These are phyloP conservation scores for Tephrocybe rancida DNA, from an alignment of 768 basidiomycete species.

Conservation along the genomic window DNA sequence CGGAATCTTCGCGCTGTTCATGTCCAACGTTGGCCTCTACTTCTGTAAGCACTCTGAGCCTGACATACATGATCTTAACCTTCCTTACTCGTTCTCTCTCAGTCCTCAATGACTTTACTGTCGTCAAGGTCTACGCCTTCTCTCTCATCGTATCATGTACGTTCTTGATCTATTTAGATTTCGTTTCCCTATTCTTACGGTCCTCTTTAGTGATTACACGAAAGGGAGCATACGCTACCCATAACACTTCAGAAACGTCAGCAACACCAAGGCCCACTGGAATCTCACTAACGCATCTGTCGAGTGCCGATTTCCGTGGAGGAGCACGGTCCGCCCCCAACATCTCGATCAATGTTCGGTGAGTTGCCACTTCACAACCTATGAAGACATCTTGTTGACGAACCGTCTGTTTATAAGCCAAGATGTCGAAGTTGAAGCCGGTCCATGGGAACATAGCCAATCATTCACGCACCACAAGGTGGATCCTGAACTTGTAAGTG, in stretches of 20 bases:
- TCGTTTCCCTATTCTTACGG: too few species aligned
- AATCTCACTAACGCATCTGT: not conserved
- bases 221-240: not conserved
- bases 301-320: not conserved
- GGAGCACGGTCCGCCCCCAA: not conserved
- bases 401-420: not conserved
- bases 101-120: slow-evolving; percentile 7
- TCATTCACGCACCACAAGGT: not conserved
- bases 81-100: not conserved
- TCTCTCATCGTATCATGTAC: slow-evolving; percentile 2
- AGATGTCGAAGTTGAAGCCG: not conserved
- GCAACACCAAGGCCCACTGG: not conserved
- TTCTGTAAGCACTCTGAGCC: slow-evolving; percentile 1
- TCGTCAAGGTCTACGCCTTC: slow-evolving; percentile 5
- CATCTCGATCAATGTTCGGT: not conserved
- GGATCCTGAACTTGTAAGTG: not conserved
- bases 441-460: not conserved
- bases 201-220: not conserved
- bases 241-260: not conserved
- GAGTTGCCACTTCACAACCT: not conserved
- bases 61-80: too few species aligned
- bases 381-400: not conserved
- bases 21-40: slow-evolving; percentile 1
- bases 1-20: slow-evolving; percentile 1
- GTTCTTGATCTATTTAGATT: too few species aligned